Percentiles rank a stretch among this genome's conserved stretches.
Conservation (phyloP, 2,329 filamentous ascomycete species). For the Dendryphion nanum region DNA sequence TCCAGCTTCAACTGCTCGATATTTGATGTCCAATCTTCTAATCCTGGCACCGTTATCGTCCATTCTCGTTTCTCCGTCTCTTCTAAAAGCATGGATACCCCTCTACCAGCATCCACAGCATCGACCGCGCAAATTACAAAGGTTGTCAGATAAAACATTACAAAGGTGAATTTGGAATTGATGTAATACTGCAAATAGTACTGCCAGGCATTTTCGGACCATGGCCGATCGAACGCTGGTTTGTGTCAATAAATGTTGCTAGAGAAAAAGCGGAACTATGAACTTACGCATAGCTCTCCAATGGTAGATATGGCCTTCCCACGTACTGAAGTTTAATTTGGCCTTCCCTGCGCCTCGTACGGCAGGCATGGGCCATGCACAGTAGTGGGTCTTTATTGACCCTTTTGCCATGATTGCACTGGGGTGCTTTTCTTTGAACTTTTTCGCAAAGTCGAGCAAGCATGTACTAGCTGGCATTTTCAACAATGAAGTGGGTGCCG, state of each 20-base stretch:
- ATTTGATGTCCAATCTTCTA: slow-evolving; percentile 16
- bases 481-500: slow-evolving; percentile 12
- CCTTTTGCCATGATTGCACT: slow-evolving; percentile 25
- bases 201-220: slow-evolving; percentile 27
- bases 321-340: slow-evolving; percentile 22
- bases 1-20: slow-evolving; percentile 19
- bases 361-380: slow-evolving; percentile 30
- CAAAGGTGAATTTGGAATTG: slow-evolving; percentile 27
- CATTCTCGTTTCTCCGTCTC: slow-evolving; percentile 25
- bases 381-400: slow-evolving; percentile 28
- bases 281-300: slow-evolving; percentile 31
- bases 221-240: slow-evolving; percentile 28
- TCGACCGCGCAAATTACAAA: slow-evolving; percentile 25
- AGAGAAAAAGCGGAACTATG: neutral
- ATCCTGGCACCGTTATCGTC: slow-evolving; percentile 15
- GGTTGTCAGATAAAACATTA: slow-evolving; percentile 26
- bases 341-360: slow-evolving; percentile 21
- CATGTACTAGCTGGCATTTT: slow-evolving; percentile 15
- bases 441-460: slow-evolving; percentile 5
- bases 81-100: slow-evolving; percentile 8
- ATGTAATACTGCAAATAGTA: slow-evolving; percentile 29
- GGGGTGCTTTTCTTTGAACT: slow-evolving; percentile 15
- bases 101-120: slow-evolving; percentile 17
- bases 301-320: slow-evolving; percentile 29
- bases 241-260: neutral